Base-by-base conservation (phyloP, 306 rosid species). In the Lathyrus tuberosus region DNA sequence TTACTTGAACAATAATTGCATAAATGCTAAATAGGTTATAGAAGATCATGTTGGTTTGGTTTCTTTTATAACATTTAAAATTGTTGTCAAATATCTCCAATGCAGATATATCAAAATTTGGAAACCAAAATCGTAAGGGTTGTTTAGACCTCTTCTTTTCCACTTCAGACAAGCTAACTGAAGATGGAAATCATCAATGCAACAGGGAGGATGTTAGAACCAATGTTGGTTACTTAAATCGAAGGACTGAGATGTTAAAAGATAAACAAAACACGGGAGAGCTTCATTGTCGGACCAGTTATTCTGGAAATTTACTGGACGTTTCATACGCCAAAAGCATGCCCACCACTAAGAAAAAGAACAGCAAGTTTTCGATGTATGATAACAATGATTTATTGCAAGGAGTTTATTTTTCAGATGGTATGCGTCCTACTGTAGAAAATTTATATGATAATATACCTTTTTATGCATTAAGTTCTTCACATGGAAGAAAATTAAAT, bases 61-160 rank as follows among this genome's bases (percentile, higher is more conserved):
- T 71, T 80, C 40, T 59, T 49, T 67, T 56, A 52, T 51, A 51
- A 62, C 64, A 64, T 62, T 62, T 41, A 46, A 62, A 53, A 67
- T 68, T 56, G 61, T 69, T 47, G 40, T 69, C 71, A 76, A 69
- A 74, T 78, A 70, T 84, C 71, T 75, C 78, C 65, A 73, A 79
- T 79, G 85, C 80, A 87, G 84, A 72, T 78, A 79, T 75, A 10
- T 63, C 79, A 51, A 77, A 77, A 46, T 62, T 69, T 78, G 72
- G 79, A 75, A 61, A 51, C 62, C 79, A 35, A 62, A 72, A 64
- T 54, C 33, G 0, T 54, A 76, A 75, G 74, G 85, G 79, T 51
- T 83, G 81, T 81, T 67, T 53, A 51, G 82, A 75, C 68, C 76
- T 79, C 81, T 47, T 61, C 62, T 74, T 76, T 78, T 67, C 87